Evolutionary conservation across 257 asterid species (phyloP).

Genomic region (Apocynum venetum): DNA sequence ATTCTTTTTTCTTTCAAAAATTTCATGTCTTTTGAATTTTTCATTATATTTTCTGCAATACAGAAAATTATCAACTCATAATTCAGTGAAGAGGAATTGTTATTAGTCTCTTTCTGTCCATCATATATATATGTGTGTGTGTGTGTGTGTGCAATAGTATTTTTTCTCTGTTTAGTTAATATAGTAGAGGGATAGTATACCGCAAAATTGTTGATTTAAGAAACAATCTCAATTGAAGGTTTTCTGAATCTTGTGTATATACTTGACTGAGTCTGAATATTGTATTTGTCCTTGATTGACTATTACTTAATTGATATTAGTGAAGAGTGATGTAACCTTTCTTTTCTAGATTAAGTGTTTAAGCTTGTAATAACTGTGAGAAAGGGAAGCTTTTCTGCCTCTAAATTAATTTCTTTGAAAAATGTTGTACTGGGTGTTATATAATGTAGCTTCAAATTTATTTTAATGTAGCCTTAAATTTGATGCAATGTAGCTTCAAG

Average conservation of each 20-base stretch:
- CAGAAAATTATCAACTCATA: not conserved
- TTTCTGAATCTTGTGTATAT: not conserved
- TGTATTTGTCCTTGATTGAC: not conserved
- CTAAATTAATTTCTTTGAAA: not conserved
- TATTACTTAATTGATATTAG: not conserved
- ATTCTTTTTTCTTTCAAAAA: constrained; percentile 2
- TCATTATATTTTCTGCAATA: not conserved
- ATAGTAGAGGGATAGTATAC: not conserved
- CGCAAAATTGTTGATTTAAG: not conserved
- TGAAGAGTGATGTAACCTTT: not conserved
- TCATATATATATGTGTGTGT: not conserved
- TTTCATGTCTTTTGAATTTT: not conserved
- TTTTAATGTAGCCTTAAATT: not conserved
- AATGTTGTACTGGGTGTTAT: not conserved
- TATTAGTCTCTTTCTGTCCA: not conserved
- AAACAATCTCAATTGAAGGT: not conserved
- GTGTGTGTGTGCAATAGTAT: too few relatives aligned
- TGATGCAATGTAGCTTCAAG: not conserved
- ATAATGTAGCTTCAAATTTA: not conserved
- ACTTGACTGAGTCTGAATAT: too few relatives aligned
- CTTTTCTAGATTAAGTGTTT: not conserved
- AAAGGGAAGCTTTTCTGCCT: not conserved
- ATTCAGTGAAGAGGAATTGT: constrained; percentile 8
- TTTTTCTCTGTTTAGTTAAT: not conserved
- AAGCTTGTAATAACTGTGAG: not conserved